Percentiles rank a stretch among this genome's conserved stretches.
phyloP scores from a whole-genome alignment of 108 stramenopile species.

The Tribonema minus region DNA sequence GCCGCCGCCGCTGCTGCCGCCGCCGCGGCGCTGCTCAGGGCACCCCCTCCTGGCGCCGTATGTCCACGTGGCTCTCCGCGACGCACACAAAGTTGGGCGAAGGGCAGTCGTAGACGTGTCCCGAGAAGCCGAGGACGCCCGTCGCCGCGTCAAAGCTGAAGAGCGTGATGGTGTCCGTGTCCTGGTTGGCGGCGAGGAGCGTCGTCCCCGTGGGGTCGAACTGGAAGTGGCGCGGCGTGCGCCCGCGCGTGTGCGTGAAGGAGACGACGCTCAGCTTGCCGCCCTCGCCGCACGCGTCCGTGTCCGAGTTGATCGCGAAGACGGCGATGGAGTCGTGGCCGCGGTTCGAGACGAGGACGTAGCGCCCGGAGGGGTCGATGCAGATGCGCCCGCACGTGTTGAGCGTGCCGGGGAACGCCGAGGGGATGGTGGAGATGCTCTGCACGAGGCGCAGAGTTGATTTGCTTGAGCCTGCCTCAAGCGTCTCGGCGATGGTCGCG shows the following conservation, averaged over 20 bases:
- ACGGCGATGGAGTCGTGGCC: slow-evolving; percentile 87
- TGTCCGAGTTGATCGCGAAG: slow-evolving; percentile 69
- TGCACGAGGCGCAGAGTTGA: slow-evolving; percentile 75
- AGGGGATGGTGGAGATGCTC: slow-evolving; percentile 79
- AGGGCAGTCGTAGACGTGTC: slow-evolving; percentile 78
- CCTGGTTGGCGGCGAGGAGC: slow-evolving; percentile 87
- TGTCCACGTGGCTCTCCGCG: slow-evolving; percentile 42
- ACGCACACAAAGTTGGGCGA: slow-evolving; percentile 87
- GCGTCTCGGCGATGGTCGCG: slow-evolving; percentile 60
- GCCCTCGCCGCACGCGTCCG: slow-evolving; percentile 30
- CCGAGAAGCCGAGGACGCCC: slow-evolving; percentile 79
- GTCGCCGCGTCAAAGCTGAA: slow-evolving; percentile 73
- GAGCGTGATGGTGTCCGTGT: slow-evolving; percentile 76
- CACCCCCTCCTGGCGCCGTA: not conserved
- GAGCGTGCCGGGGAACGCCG: slow-evolving; percentile 76
- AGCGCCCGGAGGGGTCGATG: slow-evolving; percentile 81
- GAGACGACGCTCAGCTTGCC: slow-evolving; percentile 72
- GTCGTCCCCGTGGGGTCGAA: slow-evolving; percentile 82
- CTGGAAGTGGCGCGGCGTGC: slow-evolving; percentile 87
- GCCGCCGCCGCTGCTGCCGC: too few species aligned
- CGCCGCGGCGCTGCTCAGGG: too few species aligned
- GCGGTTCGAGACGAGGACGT: slow-evolving; percentile 86
- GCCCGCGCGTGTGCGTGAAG: slow-evolving; percentile 85
- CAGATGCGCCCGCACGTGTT: slow-evolving; percentile 86
- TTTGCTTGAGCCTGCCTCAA: slow-evolving; percentile 64